Percentiles rank a stretch among this genome's conserved stretches.
phyloP scores from a whole-genome alignment of 106 monocot species.

The Acorus gramineus region DNA sequence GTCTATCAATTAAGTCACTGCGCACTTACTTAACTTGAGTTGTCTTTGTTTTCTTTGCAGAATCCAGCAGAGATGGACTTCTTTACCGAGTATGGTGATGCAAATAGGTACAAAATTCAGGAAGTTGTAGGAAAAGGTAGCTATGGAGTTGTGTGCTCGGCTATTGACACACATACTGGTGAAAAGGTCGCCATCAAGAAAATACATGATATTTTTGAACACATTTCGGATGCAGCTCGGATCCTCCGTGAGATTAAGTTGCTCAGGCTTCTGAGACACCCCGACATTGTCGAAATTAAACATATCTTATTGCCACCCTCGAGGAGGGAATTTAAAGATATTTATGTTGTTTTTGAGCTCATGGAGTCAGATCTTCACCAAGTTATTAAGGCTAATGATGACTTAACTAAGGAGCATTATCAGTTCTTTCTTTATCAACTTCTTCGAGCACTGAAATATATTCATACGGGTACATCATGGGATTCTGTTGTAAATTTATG shows the following conservation, averaged over 20 bases:
- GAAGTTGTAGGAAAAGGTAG: conserved; percentile 89
- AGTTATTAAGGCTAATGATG: conserved; percentile 81
- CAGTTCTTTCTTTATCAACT: conserved; percentile 81
- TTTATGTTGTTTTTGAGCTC: conserved; percentile 79
- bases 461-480: conserved; percentile 50
- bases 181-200: conserved; percentile 83
- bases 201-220: conserved; percentile 75
- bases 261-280: conserved; percentile 67
- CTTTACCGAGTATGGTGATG: conserved; percentile 79
- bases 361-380: conserved; percentile 84
- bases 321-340: conserved; percentile 72
- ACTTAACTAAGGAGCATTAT: conserved; percentile 68
- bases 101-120: conserved; percentile 57
- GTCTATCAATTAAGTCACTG: too few relatives aligned
- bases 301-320: conserved; percentile 69
- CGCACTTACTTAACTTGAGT: too few relatives aligned
- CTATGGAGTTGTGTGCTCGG: conserved; percentile 82
- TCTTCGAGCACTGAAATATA: conserved; percentile 73
- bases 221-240: conserved; percentile 72
- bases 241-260: conserved; percentile 86
- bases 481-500: neutral
- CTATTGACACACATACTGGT: conserved; percentile 52
- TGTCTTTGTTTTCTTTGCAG: conserved; percentile 12
- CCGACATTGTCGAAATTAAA: conserved; percentile 80
- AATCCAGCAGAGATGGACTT: conserved; percentile 44